Base-by-base conservation (phyloP, 2,329 filamentous ascomycete species). In the Pezicula carpinea region DNA sequence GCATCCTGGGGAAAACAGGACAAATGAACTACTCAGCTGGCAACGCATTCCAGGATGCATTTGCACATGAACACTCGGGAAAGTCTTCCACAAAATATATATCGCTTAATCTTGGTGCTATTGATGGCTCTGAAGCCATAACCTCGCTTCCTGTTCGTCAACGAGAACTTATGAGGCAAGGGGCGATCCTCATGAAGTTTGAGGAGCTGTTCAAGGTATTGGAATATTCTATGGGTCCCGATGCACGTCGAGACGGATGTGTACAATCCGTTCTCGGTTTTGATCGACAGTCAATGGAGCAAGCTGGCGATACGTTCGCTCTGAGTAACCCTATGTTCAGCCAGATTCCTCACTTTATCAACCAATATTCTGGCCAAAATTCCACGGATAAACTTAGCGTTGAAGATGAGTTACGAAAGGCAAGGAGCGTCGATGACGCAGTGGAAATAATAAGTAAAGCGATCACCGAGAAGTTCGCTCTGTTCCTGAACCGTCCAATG, bases 1-100 rank as follows among this genome's bases (percentile, higher is more conserved):
- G 46, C 4, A 46, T 58, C 1, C 29, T 43, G 1, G 58, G 58
- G 6, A 58, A 32, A 62, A 65, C 7, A 59, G 60, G 35, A 48
- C 57, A 11, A 58, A 58, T 22, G 56, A 69, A 43, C 10, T 59
- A 60, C 41, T 51, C 52, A 4, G 61, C 65, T 3, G 68, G 59
- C 1, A 67, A 66, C 31, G 60, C 59, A 0, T 72, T 56, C 41
- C 47, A 56, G 11, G 52, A 61, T 43, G 50, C 54, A 1, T 55
- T 61, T 26, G 51, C 50, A 11, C 50, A 49, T 15, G 41, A 39
- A n/a, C 33, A 39, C 6, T 17, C 38, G 14, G 19, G 15, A 5
- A 38, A 38, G 6, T 45, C 50, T 6, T 40, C 35, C 17, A 32
- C 39, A 3, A 11, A 51, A 29, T 51, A 49, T 40, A 50, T 59